Evolutionary conservation across 228 moss, liverwort and hornwort species (phyloP).

Genomic region (Sphagnum magellanicum): DNA sequence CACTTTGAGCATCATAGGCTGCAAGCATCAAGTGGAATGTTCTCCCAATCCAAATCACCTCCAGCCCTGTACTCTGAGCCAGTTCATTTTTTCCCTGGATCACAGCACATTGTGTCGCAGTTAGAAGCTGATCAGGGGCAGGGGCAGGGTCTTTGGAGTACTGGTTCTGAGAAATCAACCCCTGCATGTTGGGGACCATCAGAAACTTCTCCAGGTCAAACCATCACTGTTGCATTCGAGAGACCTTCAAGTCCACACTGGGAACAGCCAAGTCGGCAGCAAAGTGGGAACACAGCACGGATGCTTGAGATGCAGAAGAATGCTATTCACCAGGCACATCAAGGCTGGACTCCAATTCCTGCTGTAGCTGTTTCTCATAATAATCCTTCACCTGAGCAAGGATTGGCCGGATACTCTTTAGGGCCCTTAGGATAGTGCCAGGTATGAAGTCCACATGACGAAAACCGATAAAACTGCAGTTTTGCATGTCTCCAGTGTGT

Average conservation of each 20-base stretch:
- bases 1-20: background rate
- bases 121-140: background rate
- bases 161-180: background rate
- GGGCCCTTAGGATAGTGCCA: background rate
- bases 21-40: background rate
- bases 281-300: background rate
- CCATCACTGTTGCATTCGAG: background rate
- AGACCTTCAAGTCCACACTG: background rate
- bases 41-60: background rate
- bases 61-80: background rate
- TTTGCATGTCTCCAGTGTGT: background rate
- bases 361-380: background rate
- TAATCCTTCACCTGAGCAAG: background rate
- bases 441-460: background rate
- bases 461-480: background rate
- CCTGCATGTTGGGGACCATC: background rate
- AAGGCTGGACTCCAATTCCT: background rate
- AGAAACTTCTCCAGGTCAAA: background rate
- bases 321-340: background rate
- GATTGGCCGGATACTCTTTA: background rate
- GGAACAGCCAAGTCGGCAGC: background rate
- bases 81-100: background rate
- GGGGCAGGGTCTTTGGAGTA: background rate
- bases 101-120: background rate
- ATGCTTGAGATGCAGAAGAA: background rate